Evolutionary conservation across 306 rosid species (phyloP).

Genomic region (Erythrophleum fordii): DNA sequence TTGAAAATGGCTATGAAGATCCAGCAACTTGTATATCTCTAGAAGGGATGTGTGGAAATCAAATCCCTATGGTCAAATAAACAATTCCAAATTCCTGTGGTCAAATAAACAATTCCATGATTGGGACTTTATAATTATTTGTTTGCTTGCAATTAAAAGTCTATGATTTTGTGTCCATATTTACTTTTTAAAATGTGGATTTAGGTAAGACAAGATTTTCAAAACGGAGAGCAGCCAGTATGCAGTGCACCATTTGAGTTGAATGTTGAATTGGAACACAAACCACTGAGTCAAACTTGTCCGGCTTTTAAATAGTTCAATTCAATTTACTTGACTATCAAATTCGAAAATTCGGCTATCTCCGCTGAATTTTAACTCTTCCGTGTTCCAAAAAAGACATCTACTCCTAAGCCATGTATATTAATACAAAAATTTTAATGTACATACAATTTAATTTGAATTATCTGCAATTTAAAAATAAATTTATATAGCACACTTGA

Average conservation of each 20-base stretch:
- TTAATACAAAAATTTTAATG: too few relatives aligned
- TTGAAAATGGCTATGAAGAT: not conserved
- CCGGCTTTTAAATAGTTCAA: not conserved
- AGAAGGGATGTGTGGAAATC: slow-evolving; percentile 1
- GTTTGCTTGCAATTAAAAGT: not conserved
- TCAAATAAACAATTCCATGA: not conserved
- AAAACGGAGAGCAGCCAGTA: not conserved
- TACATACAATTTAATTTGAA: too few relatives aligned
- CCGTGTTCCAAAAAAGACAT: too few relatives aligned
- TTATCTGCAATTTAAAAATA: too few relatives aligned
- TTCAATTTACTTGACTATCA: not conserved
- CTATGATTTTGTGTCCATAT: not conserved
- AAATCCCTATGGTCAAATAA: not conserved
- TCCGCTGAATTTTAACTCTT: not conserved
- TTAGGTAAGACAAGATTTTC: not conserved
- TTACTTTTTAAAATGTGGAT: not conserved
- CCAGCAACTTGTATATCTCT: not conserved
- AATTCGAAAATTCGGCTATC: not conserved
- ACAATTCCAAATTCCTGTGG: not conserved
- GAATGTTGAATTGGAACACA: not conserved
- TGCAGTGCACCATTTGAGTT: not conserved
- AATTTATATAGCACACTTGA: too few relatives aligned
- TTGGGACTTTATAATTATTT: too few relatives aligned
- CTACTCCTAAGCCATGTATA: too few relatives aligned
- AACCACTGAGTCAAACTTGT: not conserved